A percentile compares a stretch with the other conserved stretches of the same genome.
These are phyloP conservation scores for Hymenochaete sp. DNA, from an alignment of 1,284 basidiomycete genomes.

Conservation along the genomic window DNA sequence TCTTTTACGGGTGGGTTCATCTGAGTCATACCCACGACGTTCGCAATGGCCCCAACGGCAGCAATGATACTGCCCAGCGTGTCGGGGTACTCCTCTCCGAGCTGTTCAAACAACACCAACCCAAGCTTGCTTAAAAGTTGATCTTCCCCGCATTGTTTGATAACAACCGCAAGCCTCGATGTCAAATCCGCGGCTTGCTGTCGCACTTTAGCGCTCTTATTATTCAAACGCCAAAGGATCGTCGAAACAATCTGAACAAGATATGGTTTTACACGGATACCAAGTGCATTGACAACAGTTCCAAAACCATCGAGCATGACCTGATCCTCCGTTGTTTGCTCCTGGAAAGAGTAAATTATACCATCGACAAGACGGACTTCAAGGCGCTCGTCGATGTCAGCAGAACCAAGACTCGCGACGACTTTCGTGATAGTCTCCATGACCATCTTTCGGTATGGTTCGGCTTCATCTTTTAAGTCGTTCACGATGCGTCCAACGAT, in stretches of 20 bases:
- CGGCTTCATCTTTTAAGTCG: conserved; percentile 93
- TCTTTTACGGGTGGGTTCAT: conserved; percentile 99
- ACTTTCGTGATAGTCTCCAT: conserved; percentile 99
- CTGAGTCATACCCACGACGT: conserved; percentile 99
- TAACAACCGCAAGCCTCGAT: conserved; percentile 88
- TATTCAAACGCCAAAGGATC: conserved; percentile 97
- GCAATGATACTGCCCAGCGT: conserved; percentile 98
- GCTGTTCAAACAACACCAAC: conserved; percentile 94
- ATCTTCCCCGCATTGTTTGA: conserved; percentile 98
- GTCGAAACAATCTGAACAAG: conserved; percentile 99
- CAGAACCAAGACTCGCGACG: conserved; percentile 83
- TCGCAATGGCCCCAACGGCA: conserved; percentile 96
- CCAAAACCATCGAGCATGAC: conserved; percentile 99
- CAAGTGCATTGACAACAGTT: conserved; percentile 91
- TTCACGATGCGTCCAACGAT: conserved; percentile 94
- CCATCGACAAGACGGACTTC: conserved; percentile 95
- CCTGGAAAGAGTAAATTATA: conserved; percentile 99
- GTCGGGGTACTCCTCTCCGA: conserved; percentile 99
- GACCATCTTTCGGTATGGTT: conserved; percentile 99
- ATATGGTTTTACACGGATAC: conserved; percentile 96
- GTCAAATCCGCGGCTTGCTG: conserved; percentile 98
- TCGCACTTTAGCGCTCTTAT: conserved; percentile 98
- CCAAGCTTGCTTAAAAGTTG: conserved; percentile 93
- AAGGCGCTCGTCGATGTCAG: conserved; percentile 93
- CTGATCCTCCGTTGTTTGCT: conserved; percentile 97